These are phyloP conservation scores for Oidiodendron maius DNA, from an alignment of 495 filamentous ascomycete species.

Conservation along the genomic window DNA sequence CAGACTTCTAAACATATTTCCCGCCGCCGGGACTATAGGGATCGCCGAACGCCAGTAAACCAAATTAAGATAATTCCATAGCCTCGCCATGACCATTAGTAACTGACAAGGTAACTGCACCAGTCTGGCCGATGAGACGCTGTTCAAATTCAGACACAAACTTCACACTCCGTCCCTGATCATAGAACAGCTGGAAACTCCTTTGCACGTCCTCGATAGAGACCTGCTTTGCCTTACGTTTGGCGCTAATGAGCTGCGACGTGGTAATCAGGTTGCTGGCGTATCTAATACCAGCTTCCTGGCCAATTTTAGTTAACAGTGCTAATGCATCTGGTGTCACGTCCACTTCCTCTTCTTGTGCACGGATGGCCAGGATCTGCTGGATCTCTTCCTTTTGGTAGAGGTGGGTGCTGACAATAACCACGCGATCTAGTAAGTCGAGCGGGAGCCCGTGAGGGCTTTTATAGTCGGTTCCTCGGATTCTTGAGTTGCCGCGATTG, in stretches of 20 bases:
- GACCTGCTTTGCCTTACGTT: conserved; percentile 75
- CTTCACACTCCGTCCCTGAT: conserved; percentile 77
- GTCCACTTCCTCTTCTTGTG: conserved; percentile 94
- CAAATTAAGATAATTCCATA: conserved; percentile 73
- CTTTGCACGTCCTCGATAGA: conserved; percentile 83
- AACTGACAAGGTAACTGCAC: conserved; percentile 62
- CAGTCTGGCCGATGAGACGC: conserved; percentile 84
- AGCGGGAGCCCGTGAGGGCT: conserved; percentile 90
- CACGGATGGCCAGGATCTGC: conserved; percentile 84
- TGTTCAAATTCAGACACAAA: conserved; percentile 89
- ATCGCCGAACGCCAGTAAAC: conserved; percentile 9
- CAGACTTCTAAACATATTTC: background rate
- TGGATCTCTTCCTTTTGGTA: conserved; percentile 82
- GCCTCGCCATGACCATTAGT: conserved; percentile 64
- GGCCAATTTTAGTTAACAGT: conserved; percentile 88
- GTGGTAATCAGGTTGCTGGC: conserved; percentile 95
- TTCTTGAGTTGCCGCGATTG: conserved; percentile 88
- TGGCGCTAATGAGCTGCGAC: conserved; percentile 69
- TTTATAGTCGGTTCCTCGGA: conserved; percentile 86
- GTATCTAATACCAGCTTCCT: conserved; percentile 88
- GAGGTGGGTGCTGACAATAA: conserved; percentile 93
- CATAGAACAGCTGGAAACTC: conserved; percentile 90
- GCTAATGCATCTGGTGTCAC: conserved; percentile 82
- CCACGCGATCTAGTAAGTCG: conserved; percentile 92
- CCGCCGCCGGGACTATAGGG: background rate